Evolutionary conservation across 768 basidiomycete genomes (phyloP).

Genomic region (Cystobasidium tubakii): DNA sequence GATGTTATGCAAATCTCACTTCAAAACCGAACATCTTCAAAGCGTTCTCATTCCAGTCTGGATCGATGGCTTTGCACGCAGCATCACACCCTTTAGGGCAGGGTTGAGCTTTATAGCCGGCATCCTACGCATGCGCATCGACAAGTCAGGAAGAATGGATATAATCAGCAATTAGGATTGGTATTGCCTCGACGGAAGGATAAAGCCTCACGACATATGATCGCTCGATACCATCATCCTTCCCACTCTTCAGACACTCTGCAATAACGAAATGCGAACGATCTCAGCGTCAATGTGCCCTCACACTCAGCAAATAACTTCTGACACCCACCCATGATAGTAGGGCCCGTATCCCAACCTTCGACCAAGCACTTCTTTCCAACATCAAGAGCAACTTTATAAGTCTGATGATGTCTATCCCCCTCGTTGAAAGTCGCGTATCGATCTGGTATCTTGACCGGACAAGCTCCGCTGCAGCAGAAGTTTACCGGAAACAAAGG

Average conservation of each 20-base stretch:
- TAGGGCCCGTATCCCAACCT: neutral
- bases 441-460: neutral
- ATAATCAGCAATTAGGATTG: no score
- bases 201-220: neutral
- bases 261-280: neutral
- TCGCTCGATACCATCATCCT: neutral
- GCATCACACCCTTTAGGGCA: constrained; percentile 4
- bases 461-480: constrained; percentile 15
- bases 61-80: neutral
- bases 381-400: neutral
- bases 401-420: constrained; percentile 1
- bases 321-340: neutral
- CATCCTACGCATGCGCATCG: neutral
- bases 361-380: neutral
- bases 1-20: neutral
- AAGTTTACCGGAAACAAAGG: neutral
- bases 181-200: no score
- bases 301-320: neutral
- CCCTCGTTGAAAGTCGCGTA: neutral
- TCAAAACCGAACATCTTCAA: constrained; percentile 1
- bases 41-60: constrained; percentile 1
- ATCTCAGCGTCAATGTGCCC: neutral
- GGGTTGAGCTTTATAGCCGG: neutral
- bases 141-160: neutral
- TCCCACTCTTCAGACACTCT: neutral